Base-by-base conservation (phyloP, 2,329 filamentous ascomycete genomes). In the Colletotrichum phormii region DNA sequence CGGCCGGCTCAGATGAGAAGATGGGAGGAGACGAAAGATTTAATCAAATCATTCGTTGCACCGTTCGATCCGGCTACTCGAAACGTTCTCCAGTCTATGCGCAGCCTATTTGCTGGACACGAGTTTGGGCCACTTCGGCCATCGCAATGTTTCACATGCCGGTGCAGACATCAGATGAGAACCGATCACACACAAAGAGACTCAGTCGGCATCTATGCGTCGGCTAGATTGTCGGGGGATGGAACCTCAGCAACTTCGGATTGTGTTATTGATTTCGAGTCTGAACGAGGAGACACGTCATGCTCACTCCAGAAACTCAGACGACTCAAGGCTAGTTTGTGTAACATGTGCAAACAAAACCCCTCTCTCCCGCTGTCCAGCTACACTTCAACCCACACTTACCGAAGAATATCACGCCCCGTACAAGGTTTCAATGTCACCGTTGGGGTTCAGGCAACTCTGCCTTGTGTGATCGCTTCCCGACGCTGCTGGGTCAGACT, bases 201-300 rank as follows among this genome's bases (percentile, higher is more conserved):
- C 60, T 72, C 60, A 65, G 54, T 61, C 55, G 26, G 31, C 60
- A 70, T 72, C 66, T 54, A 72, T 70, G 70, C 70, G 66, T 54
- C 70, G 46, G 60, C 49, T 51, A 31, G 59, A 64, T 54, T 70
- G 29, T 66, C 60, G 55, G 49, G 33, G 49, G 60, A 59, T 72
- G 70, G 42, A 72, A 64, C 54, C 54, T 60, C 46, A 26, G 46
- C 35, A 51, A 70, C 60, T 61, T 72, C 70, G 66, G 70, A 65
- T 64, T 61, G 35, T 57, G 54, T 46, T 55, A 53, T 24, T 31
- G 26, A 42, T 53, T 46, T 58, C 42, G 66, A 57, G 12, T 61
- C 35, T 51, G 60, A 26, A 64, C 46, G 55, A 55, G 55, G 31
- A 9, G 70, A 70, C 66, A 72, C 70, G 70, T 72, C 66, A 72